Base-by-base conservation (phyloP, 1,284 basidiomycete species). In the Ustilago crameri region DNA sequence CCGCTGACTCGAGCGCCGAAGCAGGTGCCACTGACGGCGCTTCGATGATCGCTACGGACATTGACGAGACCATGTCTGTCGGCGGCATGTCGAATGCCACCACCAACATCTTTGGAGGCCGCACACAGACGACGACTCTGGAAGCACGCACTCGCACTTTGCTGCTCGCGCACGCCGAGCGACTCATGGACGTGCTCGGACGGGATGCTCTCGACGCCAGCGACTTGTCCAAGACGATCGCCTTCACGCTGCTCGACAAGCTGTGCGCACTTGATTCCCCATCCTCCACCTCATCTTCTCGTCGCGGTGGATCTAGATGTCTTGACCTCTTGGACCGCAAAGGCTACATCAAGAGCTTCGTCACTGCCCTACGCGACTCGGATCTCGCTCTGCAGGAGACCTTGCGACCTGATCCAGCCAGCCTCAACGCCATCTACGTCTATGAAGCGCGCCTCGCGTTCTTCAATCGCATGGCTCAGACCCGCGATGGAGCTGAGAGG, bases 221-320 rank as follows among this genome's bases (percentile, higher is more conserved):
- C 27, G 94, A 97, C 81, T 92, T 98, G 0, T 97, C 95, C 94
- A 93, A 94, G 85, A 95, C 95, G 18, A 90, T 95, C 26, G 91
- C 92, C 18, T 95, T 94, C 81, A 91, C 93, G 85, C 86, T 93
- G 5, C 86, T 95, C 49, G 91, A 94, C 81, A 88, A 91, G 12
- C 85, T 95, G 10, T 87, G 90, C 34, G 71, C 75, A 5, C 75
- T 84, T 17, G 80, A 83, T 41, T 59, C 30, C 3, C 57, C 58
- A 12, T 27, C 65, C 22, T 67, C 67, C 73, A 42, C 50, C 34
- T 48, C 72, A 17, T 54, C 60, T 17, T 53, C 58, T 7, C 66
- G 60, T 12, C 64, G 65, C 9, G 51, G 58, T 5, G 61, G 60
- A 37, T 72, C 54, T 85, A 90, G 67, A 82, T 48, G 84, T 92